Evolutionary conservation across 2,329 filamentous ascomycete genomes (phyloP).

Genomic region (Sclerotiophoma versabilis): DNA sequence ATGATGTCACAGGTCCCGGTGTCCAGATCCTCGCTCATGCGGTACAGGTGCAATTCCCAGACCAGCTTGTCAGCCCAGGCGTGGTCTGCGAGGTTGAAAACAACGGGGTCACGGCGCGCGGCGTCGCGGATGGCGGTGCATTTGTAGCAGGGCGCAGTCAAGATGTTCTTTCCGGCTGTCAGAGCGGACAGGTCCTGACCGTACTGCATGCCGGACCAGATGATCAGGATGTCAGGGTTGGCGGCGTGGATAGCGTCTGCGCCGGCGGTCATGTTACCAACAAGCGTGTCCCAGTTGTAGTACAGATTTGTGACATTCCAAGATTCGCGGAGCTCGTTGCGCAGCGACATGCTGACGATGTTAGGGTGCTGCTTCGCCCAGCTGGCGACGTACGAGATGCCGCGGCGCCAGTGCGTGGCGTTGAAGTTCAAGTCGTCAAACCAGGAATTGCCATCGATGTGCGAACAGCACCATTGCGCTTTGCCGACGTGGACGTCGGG

Average conservation of each 20-base stretch:
- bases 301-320: conserved; percentile 36
- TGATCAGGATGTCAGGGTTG: conserved; percentile 61
- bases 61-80: conserved; percentile 63
- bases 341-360: conserved; percentile 63
- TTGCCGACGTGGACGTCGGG: conserved; percentile 44
- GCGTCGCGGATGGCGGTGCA: conserved; percentile 53
- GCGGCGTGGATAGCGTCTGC: conserved; percentile 59
- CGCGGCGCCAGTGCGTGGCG: conserved; percentile 61
- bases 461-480: conserved; percentile 46
- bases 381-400: conserved; percentile 59
- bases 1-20: conserved; percentile 58
- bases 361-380: conserved; percentile 60
- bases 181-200: conserved; percentile 59
- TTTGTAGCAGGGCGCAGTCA: conserved; percentile 50
- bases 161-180: conserved; percentile 48
- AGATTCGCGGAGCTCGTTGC: conserved; percentile 62
- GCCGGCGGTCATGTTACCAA: conserved; percentile 56
- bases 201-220: conserved; percentile 63
- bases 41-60: conserved; percentile 68
- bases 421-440: conserved; percentile 63
- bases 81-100: conserved; percentile 57
- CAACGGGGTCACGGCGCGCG: conserved; percentile 52
- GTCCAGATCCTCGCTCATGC: conserved; percentile 47
- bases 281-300: conserved; percentile 44
- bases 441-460: conserved; percentile 65